Conservation (phyloP, 345 rosid genomes). For the Toxicodendron radicans region DNA sequence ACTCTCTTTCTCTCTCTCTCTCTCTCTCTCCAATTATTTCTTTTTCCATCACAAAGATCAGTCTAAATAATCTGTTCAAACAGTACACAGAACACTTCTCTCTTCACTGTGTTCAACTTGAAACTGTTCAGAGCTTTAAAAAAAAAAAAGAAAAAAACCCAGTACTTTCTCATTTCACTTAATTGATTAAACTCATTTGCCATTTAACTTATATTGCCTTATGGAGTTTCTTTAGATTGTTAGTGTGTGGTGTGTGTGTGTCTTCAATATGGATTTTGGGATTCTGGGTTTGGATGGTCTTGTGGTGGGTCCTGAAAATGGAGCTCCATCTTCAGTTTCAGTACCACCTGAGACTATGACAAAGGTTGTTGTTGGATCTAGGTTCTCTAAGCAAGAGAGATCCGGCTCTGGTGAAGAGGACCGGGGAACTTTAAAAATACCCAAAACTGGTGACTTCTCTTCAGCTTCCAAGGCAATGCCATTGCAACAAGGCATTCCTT, state of each 20-base stretch:
- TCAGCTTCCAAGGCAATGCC: slow-evolving; percentile 38
- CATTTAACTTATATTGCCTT: slow-evolving; percentile 24
- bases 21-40: slow-evolving; percentile 23
- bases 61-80: slow-evolving; percentile 15
- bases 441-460: slow-evolving; percentile 38
- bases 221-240: slow-evolving; percentile 33
- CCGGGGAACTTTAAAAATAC: slow-evolving; percentile 37
- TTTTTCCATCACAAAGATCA: slow-evolving; percentile 4
- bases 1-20: slow-evolving; percentile 18
- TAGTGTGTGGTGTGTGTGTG: background rate
- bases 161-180: no score
- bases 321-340: slow-evolving; percentile 30
- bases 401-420: slow-evolving; percentile 46
- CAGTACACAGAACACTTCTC: slow-evolving; percentile 22
- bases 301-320: slow-evolving; percentile 37
- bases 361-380: slow-evolving; percentile 38
- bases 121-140: slow-evolving; percentile 15
- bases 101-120: slow-evolving; percentile 21
- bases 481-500: slow-evolving; percentile 43
- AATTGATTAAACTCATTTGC: no score
- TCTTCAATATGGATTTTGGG: slow-evolving; percentile 49
- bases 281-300: slow-evolving; percentile 48
- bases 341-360: slow-evolving; percentile 17
- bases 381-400: slow-evolving; percentile 41
- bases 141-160: background rate